These are phyloP conservation scores for Rosa multiflora DNA, from an alignment of 306 rosid species.

Conservation along the genomic window DNA sequence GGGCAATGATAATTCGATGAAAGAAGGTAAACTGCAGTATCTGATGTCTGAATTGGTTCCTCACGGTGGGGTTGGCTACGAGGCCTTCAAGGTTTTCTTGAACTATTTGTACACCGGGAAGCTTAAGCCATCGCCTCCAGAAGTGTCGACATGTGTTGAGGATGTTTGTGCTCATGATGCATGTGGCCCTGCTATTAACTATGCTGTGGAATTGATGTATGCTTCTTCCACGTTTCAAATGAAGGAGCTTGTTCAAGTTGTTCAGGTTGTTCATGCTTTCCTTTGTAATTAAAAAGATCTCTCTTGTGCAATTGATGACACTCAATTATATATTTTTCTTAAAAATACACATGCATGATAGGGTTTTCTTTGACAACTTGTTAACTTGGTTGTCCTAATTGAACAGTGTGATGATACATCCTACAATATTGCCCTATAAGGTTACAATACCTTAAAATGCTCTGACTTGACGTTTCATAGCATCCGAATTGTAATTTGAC, in stretches of 20 bases:
- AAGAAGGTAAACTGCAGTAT: constrained; percentile 69
- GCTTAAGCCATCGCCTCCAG: constrained; percentile 67
- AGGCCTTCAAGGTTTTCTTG: constrained; percentile 70
- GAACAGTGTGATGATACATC: neutral
- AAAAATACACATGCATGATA: neutral
- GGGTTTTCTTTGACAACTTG: neutral
- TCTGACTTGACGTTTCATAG: neutral
- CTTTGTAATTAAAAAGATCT: neutral
- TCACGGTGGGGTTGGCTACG: constrained; percentile 56
- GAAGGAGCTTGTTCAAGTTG: constrained; percentile 81
- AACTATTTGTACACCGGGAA: constrained; percentile 83
- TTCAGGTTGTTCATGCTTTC: constrained; percentile 62
- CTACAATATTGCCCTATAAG: neutral
- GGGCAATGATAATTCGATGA: constrained; percentile 36
- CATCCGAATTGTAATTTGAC: neutral
- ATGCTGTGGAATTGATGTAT: constrained; percentile 84
- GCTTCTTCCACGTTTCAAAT: constrained; percentile 80
- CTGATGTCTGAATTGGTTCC: constrained; percentile 70
- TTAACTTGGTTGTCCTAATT: neutral
- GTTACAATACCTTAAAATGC: neutral
- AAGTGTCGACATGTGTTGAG: constrained; percentile 84
- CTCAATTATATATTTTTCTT: neutral
- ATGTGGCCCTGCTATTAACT: constrained; percentile 78
- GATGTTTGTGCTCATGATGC: constrained; percentile 77
- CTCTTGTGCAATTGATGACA: neutral